Evolutionary conservation across 805 yeast genomes (phyloP).

Genomic region (Kluyveromyces wickerhamii): DNA sequence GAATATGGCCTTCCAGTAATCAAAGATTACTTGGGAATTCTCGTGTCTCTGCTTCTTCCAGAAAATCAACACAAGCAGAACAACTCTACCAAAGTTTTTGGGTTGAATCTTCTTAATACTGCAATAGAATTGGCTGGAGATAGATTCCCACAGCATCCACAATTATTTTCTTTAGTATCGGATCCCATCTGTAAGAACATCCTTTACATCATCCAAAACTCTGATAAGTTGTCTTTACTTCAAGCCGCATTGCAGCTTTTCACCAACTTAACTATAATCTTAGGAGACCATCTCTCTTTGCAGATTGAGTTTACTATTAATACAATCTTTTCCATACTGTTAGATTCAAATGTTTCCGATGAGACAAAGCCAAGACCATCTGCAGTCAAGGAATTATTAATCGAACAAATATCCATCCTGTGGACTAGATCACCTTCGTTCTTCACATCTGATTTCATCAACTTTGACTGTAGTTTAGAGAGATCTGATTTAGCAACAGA

Average conservation of each 20-base stretch:
- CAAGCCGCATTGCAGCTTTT: slow-evolving; percentile 71
- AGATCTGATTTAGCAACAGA: slow-evolving; percentile 67
- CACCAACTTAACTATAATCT: slow-evolving; percentile 58
- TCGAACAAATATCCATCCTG: slow-evolving; percentile 74
- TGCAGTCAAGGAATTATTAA: slow-evolving; percentile 66
- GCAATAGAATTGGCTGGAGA: slow-evolving; percentile 78
- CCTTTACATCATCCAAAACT: slow-evolving; percentile 65
- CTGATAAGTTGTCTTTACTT: slow-evolving; percentile 62
- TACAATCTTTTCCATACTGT: slow-evolving; percentile 52
- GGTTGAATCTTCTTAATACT: slow-evolving; percentile 64
- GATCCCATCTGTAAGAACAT: slow-evolving; percentile 83
- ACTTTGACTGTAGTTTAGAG: slow-evolving; percentile 87
- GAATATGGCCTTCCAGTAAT: slow-evolving; percentile 70
- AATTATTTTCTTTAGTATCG: slow-evolving; percentile 58
- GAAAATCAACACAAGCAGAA: slow-evolving; percentile 77
- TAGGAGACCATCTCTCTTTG: slow-evolving; percentile 58
- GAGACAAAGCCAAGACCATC: slow-evolving; percentile 28
- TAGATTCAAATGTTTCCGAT: slow-evolving; percentile 13
- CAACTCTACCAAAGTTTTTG: slow-evolving; percentile 79
- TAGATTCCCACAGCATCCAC: slow-evolving; percentile 49
- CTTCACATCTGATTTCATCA: slow-evolving; percentile 68
- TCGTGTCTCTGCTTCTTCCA: slow-evolving; percentile 75
- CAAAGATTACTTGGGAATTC: slow-evolving; percentile 65
- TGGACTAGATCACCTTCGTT: slow-evolving; percentile 77
- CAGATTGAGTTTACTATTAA: slow-evolving; percentile 72